A percentile compares a stretch with the other conserved stretches of the same genome.
phyloP scores from a whole-genome alignment of 805 yeast genomes.

The Metschnikowia gruessii region DNA sequence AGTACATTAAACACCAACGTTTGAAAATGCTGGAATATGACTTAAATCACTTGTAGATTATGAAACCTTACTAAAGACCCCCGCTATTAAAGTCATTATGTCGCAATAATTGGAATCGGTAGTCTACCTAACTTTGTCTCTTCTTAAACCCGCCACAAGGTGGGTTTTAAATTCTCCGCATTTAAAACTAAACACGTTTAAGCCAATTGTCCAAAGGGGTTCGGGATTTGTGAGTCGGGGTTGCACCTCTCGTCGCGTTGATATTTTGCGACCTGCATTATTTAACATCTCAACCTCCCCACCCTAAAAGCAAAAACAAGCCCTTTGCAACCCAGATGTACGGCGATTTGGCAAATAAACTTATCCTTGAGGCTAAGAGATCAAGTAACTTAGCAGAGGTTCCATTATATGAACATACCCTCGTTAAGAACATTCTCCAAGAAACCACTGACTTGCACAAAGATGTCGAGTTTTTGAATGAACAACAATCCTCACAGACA shows the following conservation, averaged over 20 bases:
- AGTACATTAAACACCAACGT: too few species aligned
- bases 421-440: slow-evolving; percentile 63
- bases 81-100: too few species aligned
- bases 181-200: too few species aligned
- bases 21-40: too few species aligned
- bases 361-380: slow-evolving; percentile 83
- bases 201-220: too few species aligned
- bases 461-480: slow-evolving; percentile 50
- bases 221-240: too few species aligned
- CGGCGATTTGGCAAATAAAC: slow-evolving; percentile 82
- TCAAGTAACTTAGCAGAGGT: slow-evolving; percentile 59
- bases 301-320: background rate
- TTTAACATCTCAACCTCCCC: background rate
- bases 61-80: too few species aligned
- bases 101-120: too few species aligned
- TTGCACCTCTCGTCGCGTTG: background rate
- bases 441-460: slow-evolving; percentile 66
- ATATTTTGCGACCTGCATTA: slow-evolving; percentile 2
- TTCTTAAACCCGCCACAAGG: too few species aligned
- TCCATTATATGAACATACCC: slow-evolving; percentile 70
- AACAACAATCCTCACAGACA: slow-evolving; percentile 25
- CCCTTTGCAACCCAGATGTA: slow-evolving; percentile 53
- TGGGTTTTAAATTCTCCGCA: too few species aligned
- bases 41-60: too few species aligned
- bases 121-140: too few species aligned